Evolutionary conservation across 2,329 filamentous ascomycete species (phyloP), one percentile per base, ranked within the genome.

Genomic region (Elsinoe batatas): DNA sequence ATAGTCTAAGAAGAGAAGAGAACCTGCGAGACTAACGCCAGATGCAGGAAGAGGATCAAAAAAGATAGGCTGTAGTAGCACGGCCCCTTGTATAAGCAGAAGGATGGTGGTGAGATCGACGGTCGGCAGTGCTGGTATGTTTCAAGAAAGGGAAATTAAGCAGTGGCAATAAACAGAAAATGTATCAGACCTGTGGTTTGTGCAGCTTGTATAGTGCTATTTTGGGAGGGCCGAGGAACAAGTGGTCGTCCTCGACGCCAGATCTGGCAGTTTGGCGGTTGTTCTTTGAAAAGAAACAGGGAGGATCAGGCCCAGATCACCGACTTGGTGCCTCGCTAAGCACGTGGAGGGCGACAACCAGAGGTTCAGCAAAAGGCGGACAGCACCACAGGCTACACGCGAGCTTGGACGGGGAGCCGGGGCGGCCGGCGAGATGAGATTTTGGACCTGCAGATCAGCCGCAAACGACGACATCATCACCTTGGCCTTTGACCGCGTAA

Each of bases 161-260:
- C 30, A 22, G 40, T 44, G 40, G 40, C 40, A 11, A 44, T 12
- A 44, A 26, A 44, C 17, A 22, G 17, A 26, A 12, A 57, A 42
- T 30, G 57, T 49, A 56, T 40, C 54, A 43, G 36, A 36, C 33
- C 55, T 56, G 37, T 54, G 47, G 47, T 38, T 30, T 35, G 42
- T 26, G 54, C 54, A n/a, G 20, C 47, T 40, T 37, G 15, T 49
- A 33, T 12, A 44, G 8, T 44, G 18, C 40, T 44, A 44, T 44
- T 44, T 44, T 44, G 40, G 40, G 40, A 44, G 40, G 26, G 17
- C 40, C 40, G 18, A 44, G 40, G 40, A 44, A 18, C 18, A 44
- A 44, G 40, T 44, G 40, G 40, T 44, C 26, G 40, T 20, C 15
- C 26, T 33, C 11, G 13, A 49, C 44, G 11, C 26, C 44, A 26